phyloP scores from a whole-genome alignment of 2,329 filamentous ascomycete species.

The Sclerotinia subarctica region DNA sequence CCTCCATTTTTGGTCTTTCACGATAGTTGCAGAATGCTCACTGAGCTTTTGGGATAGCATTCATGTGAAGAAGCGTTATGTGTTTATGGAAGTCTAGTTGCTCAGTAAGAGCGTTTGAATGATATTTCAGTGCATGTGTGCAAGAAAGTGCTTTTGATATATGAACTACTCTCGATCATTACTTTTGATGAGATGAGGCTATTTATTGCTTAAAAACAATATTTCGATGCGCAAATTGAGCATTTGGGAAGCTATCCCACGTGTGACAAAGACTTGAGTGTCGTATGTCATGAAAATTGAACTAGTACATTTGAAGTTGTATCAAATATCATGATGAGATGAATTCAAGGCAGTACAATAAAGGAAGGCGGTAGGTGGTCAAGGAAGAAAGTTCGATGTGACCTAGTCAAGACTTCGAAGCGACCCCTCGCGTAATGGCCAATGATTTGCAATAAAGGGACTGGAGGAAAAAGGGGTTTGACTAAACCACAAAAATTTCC shows the following conservation, averaged over 20 bases:
- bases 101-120: not conserved
- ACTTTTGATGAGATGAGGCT: not conserved
- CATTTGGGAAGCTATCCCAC: not conserved
- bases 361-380: constrained; percentile 2
- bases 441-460: not conserved
- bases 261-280: not conserved
- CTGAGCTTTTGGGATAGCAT: not conserved
- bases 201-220: not conserved
- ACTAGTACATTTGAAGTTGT: not conserved
- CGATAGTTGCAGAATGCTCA: not conserved
- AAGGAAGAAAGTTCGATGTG: not conserved
- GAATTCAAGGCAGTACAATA: not conserved
- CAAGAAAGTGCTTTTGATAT: not conserved
- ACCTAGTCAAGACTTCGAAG: not conserved
- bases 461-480: constrained; percentile 6
- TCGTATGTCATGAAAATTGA: not conserved
- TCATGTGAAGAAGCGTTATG: not conserved
- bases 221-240: not conserved
- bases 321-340: not conserved
- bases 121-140: not conserved
- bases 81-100: not conserved
- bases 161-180: not conserved
- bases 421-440: not conserved
- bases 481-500: not conserved
- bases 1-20: not conserved